Evolutionary conservation across 2,329 filamentous ascomycete genomes (phyloP).

Genomic region (Diaporthe helianthi): DNA sequence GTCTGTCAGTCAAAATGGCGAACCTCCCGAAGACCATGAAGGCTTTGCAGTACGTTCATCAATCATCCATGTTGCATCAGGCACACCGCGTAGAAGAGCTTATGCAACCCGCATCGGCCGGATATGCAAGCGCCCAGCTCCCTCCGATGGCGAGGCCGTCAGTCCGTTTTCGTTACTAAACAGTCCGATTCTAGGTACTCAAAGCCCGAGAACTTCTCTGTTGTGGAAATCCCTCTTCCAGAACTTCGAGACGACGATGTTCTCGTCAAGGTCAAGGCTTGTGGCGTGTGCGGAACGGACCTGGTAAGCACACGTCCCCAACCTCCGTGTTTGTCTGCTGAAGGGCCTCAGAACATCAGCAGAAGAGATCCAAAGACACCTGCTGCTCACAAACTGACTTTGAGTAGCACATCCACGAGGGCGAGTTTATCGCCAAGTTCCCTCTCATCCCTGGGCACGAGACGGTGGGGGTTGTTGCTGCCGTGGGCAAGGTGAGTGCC

Average conservation of each 20-base stretch:
- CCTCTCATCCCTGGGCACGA: slow-evolving; percentile 73
- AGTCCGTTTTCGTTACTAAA: neutral
- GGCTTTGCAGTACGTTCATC: slow-evolving; percentile 37
- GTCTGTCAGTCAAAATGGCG: slow-evolving; percentile 41
- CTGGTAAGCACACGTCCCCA: slow-evolving; percentile 42
- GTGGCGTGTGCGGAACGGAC: slow-evolving; percentile 65
- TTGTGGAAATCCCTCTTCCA: slow-evolving; percentile 69
- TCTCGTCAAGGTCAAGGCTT: slow-evolving; percentile 72
- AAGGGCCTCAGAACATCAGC: neutral
- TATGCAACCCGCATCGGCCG: neutral
- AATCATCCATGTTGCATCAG: neutral
- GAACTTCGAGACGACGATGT: slow-evolving; percentile 66
- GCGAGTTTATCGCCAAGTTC: slow-evolving; percentile 70
- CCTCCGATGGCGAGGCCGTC: neutral
- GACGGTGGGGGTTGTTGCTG: slow-evolving; percentile 70
- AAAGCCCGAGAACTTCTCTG: slow-evolving; percentile 57
- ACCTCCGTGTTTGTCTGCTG: neutral
- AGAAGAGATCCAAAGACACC: neutral
- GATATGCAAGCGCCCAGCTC: neutral
- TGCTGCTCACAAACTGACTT: slow-evolving; percentile 23
- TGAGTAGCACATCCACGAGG: slow-evolving; percentile 67
- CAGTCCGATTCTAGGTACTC: slow-evolving; percentile 35
- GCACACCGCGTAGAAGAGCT: neutral
- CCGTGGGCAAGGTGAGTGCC: slow-evolving; percentile 49
- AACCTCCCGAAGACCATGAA: slow-evolving; percentile 47